Evolutionary conservation across 495 filamentous ascomycete species (phyloP).

Genomic region (Lophium mytilinum): DNA sequence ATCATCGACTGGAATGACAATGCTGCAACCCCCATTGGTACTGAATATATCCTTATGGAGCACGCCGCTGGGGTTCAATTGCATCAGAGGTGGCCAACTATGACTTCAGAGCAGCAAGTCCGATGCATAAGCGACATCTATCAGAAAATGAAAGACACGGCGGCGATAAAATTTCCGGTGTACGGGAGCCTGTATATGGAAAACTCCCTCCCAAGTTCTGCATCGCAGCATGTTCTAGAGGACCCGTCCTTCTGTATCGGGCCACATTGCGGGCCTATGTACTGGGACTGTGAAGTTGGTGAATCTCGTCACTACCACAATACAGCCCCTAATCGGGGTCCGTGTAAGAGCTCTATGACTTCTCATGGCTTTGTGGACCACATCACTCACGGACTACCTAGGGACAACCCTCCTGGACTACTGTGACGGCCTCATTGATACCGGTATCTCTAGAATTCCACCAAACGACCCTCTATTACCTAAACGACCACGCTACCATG

Average conservation of each 20-base stretch:
- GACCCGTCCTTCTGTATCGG: constrained; percentile 37
- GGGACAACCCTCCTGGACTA: constrained; percentile 32
- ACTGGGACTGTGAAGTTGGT: constrained; percentile 36
- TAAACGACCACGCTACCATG: constrained; percentile 29
- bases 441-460: constrained; percentile 34
- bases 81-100: constrained; percentile 34
- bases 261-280: constrained; percentile 35
- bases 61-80: constrained; percentile 34
- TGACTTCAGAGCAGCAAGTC: constrained; percentile 36
- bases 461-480: background rate
- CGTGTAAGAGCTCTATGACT: constrained; percentile 30
- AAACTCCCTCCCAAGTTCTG: constrained; percentile 15
- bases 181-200: constrained; percentile 37
- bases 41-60: constrained; percentile 43
- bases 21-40: constrained; percentile 33
- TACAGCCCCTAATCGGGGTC: constrained; percentile 31
- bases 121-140: constrained; percentile 33
- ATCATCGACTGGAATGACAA: constrained; percentile 38
- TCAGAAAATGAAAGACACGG: constrained; percentile 32
- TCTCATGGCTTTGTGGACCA: background rate
- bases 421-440: constrained; percentile 31
- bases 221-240: constrained; percentile 28
- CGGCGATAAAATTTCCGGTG: constrained; percentile 35
- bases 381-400: constrained; percentile 18
- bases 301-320: constrained; percentile 30